These are phyloP conservation scores for Penicillium freii DNA, from an alignment of 2,329 filamentous ascomycete species.

Conservation along the genomic window DNA sequence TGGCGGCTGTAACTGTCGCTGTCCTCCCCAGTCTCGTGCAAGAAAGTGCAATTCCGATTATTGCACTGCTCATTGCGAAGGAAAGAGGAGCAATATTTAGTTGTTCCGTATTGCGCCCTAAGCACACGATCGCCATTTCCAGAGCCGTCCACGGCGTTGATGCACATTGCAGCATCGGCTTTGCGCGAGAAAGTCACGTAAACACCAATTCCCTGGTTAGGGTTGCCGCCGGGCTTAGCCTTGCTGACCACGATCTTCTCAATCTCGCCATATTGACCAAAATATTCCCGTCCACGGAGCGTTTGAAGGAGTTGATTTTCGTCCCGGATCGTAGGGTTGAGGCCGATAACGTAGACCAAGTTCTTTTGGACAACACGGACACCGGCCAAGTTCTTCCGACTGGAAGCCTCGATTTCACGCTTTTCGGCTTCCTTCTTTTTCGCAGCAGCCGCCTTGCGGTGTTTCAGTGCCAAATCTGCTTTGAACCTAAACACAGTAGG, in stretches of 20 bases:
- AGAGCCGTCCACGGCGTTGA: constrained; percentile 87
- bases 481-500: constrained; percentile 43
- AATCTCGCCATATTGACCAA: constrained; percentile 97
- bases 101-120: constrained; percentile 77
- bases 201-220: constrained; percentile 84
- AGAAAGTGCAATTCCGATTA: constrained; percentile 95
- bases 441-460: constrained; percentile 85
- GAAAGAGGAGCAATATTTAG: constrained; percentile 98
- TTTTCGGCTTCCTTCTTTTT: constrained; percentile 95
- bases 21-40: constrained; percentile 97
- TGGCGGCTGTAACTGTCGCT: constrained; percentile 95
- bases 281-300: constrained; percentile 85
- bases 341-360: constrained; percentile 92
- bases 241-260: constrained; percentile 99
- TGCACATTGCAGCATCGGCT: constrained; percentile 85
- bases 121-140: constrained; percentile 84
- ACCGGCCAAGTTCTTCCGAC: constrained; percentile 91
- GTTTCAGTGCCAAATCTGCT: constrained; percentile 61
- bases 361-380: constrained; percentile 98
- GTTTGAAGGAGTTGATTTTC: constrained; percentile 83
- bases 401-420: constrained; percentile 91
- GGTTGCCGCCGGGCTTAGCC: constrained; percentile 69
- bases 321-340: constrained; percentile 87
- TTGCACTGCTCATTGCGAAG: constrained; percentile 90
- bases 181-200: constrained; percentile 98